Evolutionary conservation across 2,329 filamentous ascomycete genomes (phyloP).

Genomic region (Diaporthe citrichinensis): DNA sequence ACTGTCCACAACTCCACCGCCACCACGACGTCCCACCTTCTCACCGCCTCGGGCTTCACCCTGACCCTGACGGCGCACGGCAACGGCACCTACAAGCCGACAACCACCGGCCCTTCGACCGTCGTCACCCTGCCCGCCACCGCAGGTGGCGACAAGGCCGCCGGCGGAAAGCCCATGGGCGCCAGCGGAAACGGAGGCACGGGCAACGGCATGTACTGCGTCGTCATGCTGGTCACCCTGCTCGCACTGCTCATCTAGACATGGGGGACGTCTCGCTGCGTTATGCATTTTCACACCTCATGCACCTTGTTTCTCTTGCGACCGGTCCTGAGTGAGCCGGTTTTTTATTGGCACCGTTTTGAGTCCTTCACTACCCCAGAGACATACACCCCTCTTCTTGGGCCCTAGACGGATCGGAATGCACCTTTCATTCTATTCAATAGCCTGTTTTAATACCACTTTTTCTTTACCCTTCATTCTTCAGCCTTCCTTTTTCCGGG

Average conservation of each 20-base stretch:
- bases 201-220: conserved; percentile 51
- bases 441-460: conserved; percentile 26
- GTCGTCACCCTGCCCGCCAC: conserved; percentile 47
- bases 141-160: conserved; percentile 52
- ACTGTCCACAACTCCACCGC: conserved; percentile 27
- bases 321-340: background rate
- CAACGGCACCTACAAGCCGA: conserved; percentile 50
- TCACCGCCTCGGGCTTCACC: conserved; percentile 42
- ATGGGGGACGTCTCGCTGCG: background rate
- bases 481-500: background rate
- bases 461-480: background rate
- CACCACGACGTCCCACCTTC: conserved; percentile 40
- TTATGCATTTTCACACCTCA: background rate
- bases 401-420: background rate
- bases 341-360: background rate
- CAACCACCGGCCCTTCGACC: conserved; percentile 43
- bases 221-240: conserved; percentile 54
- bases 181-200: conserved; percentile 51
- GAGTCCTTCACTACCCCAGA: background rate
- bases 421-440: background rate
- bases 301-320: background rate
- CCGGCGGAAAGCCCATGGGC: conserved; percentile 46
- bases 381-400: background rate
- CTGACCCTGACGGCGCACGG: conserved; percentile 37
- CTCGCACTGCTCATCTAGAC: conserved; percentile 53